Conservation (phyloP, 257 asterid species). For the Nicotiana knightiana region DNA sequence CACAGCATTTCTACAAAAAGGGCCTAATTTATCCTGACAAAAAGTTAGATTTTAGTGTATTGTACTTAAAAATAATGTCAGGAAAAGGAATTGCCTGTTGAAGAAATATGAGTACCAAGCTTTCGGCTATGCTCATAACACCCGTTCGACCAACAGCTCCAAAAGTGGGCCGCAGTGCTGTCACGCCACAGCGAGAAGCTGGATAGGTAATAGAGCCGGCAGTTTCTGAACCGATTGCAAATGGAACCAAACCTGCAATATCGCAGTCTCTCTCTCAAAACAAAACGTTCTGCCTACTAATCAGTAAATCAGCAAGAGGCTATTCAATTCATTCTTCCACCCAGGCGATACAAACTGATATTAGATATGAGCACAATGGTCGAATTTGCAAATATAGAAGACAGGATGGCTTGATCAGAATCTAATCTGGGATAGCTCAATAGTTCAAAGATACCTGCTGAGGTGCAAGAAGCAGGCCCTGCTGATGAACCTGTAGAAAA, state of each 20-base stretch:
- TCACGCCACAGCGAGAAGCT: slow-evolving; percentile 92
- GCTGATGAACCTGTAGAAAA: slow-evolving; percentile 93
- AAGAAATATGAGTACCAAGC: slow-evolving; percentile 54
- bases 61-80: slow-evolving; percentile 4
- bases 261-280: slow-evolving; percentile 15
- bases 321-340: neutral
- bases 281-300: neutral
- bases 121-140: slow-evolving; percentile 87
- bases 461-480: slow-evolving; percentile 91
- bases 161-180: slow-evolving; percentile 85
- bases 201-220: slow-evolving; percentile 90
- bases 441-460: slow-evolving; percentile 51
- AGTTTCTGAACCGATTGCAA: slow-evolving; percentile 95
- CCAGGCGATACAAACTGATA: neutral
- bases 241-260: slow-evolving; percentile 69
- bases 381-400: neutral
- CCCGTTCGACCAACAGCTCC: slow-evolving; percentile 90
- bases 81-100: neutral
- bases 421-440: neutral
- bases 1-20: slow-evolving; percentile 80
- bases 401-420: neutral
- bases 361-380: neutral
- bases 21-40: slow-evolving; percentile 86
- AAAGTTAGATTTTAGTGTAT: neutral
- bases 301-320: neutral